phyloP scores from a whole-genome alignment of 306 rosid species.

The Mucuna pruriens region DNA sequence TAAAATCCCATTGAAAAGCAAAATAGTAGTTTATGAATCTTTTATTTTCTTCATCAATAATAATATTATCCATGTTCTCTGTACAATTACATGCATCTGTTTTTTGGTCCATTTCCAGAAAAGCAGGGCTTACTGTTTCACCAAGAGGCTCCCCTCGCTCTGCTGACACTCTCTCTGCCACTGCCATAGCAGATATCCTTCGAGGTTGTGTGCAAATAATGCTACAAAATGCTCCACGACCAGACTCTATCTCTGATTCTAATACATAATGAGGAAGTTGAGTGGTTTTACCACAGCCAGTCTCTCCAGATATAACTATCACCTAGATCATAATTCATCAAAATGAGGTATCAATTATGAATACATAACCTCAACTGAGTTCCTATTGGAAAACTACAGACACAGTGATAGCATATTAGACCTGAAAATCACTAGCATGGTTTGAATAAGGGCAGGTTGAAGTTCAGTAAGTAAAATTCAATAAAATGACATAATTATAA shows the following conservation, averaged over 20 bases:
- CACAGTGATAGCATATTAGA: slow-evolving; percentile 4
- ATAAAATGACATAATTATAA: slow-evolving; percentile 10
- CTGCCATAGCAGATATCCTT: slow-evolving; percentile 97
- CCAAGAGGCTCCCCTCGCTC: slow-evolving; percentile 97
- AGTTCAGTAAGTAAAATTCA: slow-evolving; percentile 17
- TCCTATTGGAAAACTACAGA: slow-evolving; percentile 4
- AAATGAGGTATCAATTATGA: slow-evolving; percentile 31
- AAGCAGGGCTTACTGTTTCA: slow-evolving; percentile 73
- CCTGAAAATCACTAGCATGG: slow-evolving; percentile 14
- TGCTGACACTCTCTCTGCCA: slow-evolving; percentile 92
- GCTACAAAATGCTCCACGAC: slow-evolving; percentile 82
- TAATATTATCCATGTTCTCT: slow-evolving; percentile 23
- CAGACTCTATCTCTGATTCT: slow-evolving; percentile 89
- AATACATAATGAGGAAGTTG: slow-evolving; percentile 97
- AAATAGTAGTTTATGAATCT: slow-evolving; percentile 23
- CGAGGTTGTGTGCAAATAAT: slow-evolving; percentile 97
- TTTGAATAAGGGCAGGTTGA: slow-evolving; percentile 15
- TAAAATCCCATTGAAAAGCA: slow-evolving; percentile 41
- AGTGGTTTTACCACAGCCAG: slow-evolving; percentile 99
- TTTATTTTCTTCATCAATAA: slow-evolving; percentile 37
- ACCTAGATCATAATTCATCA: slow-evolving; percentile 55
- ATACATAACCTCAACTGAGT: slow-evolving; percentile 6
- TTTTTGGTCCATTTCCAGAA: slow-evolving; percentile 31
- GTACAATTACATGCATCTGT: slow-evolving; percentile 11
- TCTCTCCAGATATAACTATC: slow-evolving; percentile 87